Evolutionary conservation across 129 eudicot genomes (phyloP), one percentile per base, ranked within the genome.

Genomic region (Flaveria brownii): DNA sequence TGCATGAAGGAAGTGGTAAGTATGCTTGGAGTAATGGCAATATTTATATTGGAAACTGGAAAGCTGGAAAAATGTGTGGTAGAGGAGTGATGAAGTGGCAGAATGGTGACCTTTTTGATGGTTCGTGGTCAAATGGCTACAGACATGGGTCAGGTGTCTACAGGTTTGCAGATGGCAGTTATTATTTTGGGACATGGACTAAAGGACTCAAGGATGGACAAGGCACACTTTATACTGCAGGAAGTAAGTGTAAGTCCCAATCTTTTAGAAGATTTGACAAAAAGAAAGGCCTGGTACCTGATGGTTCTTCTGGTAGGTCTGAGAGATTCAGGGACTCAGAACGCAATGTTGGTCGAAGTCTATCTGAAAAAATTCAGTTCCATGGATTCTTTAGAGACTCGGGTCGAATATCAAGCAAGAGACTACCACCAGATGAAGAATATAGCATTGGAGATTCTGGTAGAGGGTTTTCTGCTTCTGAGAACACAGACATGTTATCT

Each of bases 71-170:
- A 77, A 91, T 91, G 97, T 85, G 87, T 82, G 99, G 97, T 17
- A 84, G 90, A 86, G 99, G 99, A 62, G 95, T 91, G 55, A 91
- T 95, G 97, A 86, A 88, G 80, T 95, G 97, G 97, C 51, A 76
- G 11, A 89, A 95, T 77, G 97, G 99, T 25, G 97, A 95, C 80
- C 75, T 91, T 25, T 95, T 89, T 84, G 97, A 95, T 84, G 99
- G 99, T 6, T 86, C 78, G 76, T 95, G 99, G 99, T 80, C 82
- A 51, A 84, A 89, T 71, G 99, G 97, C 23, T 70, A 73, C 64
- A 85, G 90, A 75, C 90, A 95, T 78, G 99, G 99, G 39, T 79
- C 96, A 23, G 99, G 99, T 45, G 88, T 85, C 42, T 95, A 91
- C 70, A 84, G 94, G 82, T 91, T 89, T 83, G 78, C 84, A 14